These are phyloP conservation scores for Microbotryomycetes sp. DNA, from an alignment of 1,284 basidiomycete species.

Conservation along the genomic window DNA sequence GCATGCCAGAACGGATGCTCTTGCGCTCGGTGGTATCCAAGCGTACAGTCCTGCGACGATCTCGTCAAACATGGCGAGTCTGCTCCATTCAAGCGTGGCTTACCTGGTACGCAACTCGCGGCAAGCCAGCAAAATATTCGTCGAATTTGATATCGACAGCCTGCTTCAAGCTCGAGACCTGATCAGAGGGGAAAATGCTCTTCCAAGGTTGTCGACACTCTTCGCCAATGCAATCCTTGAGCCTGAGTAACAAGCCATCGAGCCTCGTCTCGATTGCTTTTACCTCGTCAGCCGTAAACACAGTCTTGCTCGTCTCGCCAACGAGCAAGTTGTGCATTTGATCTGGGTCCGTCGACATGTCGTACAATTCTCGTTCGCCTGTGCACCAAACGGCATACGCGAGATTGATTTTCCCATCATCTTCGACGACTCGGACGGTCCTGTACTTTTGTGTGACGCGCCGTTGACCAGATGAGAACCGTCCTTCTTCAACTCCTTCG, in stretches of 20 bases:
- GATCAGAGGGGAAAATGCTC: conserved; percentile 29
- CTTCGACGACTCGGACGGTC: conserved; percentile 33
- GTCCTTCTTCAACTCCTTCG: conserved; percentile 35
- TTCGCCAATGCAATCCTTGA: conserved; percentile 38
- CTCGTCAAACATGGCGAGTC: background rate
- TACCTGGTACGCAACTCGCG: conserved; percentile 34
- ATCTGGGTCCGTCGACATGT: conserved; percentile 36
- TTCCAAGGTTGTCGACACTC: conserved; percentile 35
- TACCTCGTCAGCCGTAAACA: conserved; percentile 22
- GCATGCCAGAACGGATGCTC: conserved; percentile 22
- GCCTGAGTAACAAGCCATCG: conserved; percentile 38
- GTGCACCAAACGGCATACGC: conserved; percentile 40
- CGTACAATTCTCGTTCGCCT: conserved; percentile 40
- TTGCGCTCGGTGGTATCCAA: conserved; percentile 13
- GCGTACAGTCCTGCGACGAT: conserved; percentile 3
- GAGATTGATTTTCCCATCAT: conserved; percentile 28
- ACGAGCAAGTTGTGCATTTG: conserved; percentile 35
- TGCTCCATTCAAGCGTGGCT: background rate
- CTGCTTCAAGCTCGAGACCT: conserved; percentile 20
- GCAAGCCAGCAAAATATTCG: conserved; percentile 33
- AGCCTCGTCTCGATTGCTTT: conserved; percentile 29
- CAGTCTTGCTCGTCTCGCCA: conserved; percentile 19
- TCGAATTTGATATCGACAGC: conserved; percentile 31
- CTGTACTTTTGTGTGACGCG: conserved; percentile 36
- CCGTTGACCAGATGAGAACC: conserved; percentile 19